These are phyloP conservation scores for Drosera capensis DNA, from an alignment of 148 eudicot genomes.

Conservation along the genomic window DNA sequence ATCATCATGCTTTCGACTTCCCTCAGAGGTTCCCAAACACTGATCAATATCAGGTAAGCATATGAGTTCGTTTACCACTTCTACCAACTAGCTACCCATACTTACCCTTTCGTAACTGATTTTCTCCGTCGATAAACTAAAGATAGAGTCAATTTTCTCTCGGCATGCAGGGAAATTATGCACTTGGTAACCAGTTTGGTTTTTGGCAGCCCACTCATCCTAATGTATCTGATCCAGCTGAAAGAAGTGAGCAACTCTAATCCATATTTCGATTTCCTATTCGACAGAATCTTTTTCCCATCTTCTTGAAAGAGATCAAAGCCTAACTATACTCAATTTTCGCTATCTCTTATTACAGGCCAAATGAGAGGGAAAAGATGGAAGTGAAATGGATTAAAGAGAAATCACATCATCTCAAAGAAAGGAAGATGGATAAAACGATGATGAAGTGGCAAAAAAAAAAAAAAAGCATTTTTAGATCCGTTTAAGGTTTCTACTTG, in stretches of 20 bases:
- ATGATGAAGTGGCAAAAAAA: constrained; percentile 7
- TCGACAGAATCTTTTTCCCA: neutral
- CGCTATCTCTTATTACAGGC: neutral
- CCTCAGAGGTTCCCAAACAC: neutral
- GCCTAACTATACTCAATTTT: neutral
- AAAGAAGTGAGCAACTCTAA: constrained; percentile 15
- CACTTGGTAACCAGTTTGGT: constrained; percentile 11
- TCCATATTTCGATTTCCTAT: neutral
- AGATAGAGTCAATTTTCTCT: no score
- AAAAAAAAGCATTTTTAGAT: constrained; percentile 9
- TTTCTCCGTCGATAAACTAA: no score
- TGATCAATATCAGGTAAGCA: constrained; percentile 9
- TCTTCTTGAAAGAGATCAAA: neutral
- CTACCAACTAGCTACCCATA: neutral
- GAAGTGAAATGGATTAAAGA: neutral
- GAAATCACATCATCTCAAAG: constrained; percentile 6
- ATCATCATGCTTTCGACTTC: neutral
- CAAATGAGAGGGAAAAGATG: neutral
- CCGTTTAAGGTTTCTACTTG: constrained; percentile 7
- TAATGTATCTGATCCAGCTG: constrained; percentile 18
- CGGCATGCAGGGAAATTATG: constrained; percentile 33
- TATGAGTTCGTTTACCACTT: neutral
- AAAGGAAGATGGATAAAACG: constrained; percentile 18
- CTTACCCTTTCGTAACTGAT: neutral
- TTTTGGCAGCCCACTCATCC: constrained; percentile 22